A percentile compares a stretch with the other conserved stretches of the same genome.
Evolutionary conservation across 208 protist species (phyloP).

Genomic region (Acanthamoeba lenticulata): DNA sequence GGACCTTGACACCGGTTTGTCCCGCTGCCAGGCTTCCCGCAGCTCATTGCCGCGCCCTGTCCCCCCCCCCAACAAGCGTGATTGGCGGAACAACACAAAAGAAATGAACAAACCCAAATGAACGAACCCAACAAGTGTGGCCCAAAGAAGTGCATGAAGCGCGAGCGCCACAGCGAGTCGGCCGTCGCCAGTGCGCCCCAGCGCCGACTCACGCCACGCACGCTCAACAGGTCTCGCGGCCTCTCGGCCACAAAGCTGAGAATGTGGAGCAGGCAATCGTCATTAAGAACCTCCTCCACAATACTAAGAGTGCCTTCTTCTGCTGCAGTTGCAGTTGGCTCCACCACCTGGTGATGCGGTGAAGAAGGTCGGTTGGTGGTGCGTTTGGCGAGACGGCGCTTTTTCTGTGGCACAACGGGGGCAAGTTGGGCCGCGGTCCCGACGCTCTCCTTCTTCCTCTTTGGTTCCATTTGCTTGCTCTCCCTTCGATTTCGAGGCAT

Average conservation of each 20-base stretch:
- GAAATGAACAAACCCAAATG: background rate
- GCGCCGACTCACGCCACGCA: background rate
- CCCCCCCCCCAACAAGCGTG: background rate
- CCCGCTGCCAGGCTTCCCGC: background rate
- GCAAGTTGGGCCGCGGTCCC: too few species aligned
- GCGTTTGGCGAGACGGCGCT: background rate
- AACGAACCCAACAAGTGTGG: background rate
- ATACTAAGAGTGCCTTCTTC: background rate
- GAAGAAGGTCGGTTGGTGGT: too few species aligned
- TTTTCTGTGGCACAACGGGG: background rate
- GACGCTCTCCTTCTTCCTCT: too few species aligned
- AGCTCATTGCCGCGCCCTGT: background rate
- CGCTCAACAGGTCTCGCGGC: background rate
- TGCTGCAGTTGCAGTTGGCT: too few species aligned
- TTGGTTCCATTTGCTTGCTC: too few species aligned
- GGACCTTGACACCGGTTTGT: background rate
- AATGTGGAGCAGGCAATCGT: background rate
- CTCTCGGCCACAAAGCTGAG: background rate
- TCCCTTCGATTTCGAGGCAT: too few species aligned
- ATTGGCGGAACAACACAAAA: background rate
- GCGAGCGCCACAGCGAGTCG: background rate
- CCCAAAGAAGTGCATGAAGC: background rate
- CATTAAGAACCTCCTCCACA: background rate
- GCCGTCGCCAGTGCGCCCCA: background rate
- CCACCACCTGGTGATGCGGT: background rate